These are phyloP conservation scores for Lactarius sp. DNA, from an alignment of 768 basidiomycete species.

Conservation along the genomic window DNA sequence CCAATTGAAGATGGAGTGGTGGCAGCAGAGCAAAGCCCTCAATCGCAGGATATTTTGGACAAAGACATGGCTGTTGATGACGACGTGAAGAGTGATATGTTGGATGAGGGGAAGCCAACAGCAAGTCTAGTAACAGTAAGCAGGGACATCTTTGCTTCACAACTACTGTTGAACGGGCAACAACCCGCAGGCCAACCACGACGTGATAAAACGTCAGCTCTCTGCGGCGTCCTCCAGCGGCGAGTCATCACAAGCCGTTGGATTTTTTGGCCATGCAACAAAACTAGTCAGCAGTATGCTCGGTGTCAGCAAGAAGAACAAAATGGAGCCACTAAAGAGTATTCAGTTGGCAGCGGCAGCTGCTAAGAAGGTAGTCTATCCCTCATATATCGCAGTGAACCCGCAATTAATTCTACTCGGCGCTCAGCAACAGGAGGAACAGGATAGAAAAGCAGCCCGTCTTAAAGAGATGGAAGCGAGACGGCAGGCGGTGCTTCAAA, in stretches of 20 bases:
- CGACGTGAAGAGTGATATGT: conserved; percentile 39
- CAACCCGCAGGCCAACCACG: conserved; percentile 6
- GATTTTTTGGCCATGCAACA: conserved; percentile 67
- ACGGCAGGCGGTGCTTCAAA: conserved; percentile 62
- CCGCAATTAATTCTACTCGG: background rate
- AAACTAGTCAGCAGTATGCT: conserved; percentile 64
- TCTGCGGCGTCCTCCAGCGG: conserved; percentile 45
- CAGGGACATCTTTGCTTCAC: background rate
- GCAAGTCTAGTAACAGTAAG: conserved; percentile 43
- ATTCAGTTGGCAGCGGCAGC: conserved; percentile 75
- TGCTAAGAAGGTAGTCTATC: conserved; percentile 74
- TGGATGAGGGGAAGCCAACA: conserved; percentile 38
- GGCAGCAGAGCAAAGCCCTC: background rate
- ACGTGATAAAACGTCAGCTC: conserved; percentile 45
- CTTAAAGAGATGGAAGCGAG: conserved; percentile 80
- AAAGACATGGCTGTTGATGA: conserved; percentile 37
- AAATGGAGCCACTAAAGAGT: conserved; percentile 69
- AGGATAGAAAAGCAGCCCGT: conserved; percentile 69
- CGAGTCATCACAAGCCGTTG: conserved; percentile 38
- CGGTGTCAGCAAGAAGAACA: conserved; percentile 61
- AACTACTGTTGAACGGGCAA: background rate
- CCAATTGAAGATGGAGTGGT: conserved; percentile 18
- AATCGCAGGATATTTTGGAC: conserved; percentile 19
- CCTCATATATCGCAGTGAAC: conserved; percentile 1
- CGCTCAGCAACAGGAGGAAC: conserved; percentile 81